phyloP scores from a whole-genome alignment of 352 stramenopile genomes.

The Thalassiosira allenii region DNA sequence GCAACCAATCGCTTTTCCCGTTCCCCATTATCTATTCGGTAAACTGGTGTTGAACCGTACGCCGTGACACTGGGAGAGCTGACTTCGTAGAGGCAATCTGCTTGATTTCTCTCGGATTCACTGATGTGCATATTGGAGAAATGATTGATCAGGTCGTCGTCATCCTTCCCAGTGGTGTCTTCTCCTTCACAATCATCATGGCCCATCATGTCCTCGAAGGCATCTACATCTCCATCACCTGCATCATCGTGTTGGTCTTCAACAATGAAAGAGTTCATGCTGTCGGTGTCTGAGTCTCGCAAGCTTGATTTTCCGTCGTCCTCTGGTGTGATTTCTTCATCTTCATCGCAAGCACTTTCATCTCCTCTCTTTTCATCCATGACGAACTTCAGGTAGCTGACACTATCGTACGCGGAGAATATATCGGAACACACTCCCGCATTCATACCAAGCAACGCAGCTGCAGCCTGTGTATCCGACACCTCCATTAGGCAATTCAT shows the following conservation, averaged over 20 bases:
- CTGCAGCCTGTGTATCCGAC: neutral
- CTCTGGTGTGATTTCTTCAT: too few relatives aligned
- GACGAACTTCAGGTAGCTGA: constrained; percentile 14
- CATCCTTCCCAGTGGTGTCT: too few relatives aligned
- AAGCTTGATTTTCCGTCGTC: neutral
- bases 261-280: neutral
- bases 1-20: neutral
- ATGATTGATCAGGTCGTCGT: too few relatives aligned
- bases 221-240: neutral
- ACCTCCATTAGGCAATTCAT: constrained; percentile 3
- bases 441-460: constrained; percentile 5
- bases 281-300: neutral
- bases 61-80: neutral
- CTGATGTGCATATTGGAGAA: neutral
- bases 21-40: constrained; percentile 15
- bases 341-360: too few relatives aligned
- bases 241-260: neutral
- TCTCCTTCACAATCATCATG: too few relatives aligned
- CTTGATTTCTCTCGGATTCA: neutral
- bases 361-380: too few relatives aligned
- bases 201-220: constrained; percentile 12
- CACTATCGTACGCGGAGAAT: constrained; percentile 10
- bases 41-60: constrained; percentile 1
- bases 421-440: constrained; percentile 27
- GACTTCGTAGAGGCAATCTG: constrained; percentile 12